Conservation (phyloP, 2,329 filamentous ascomycete genomes). For the Xylaria sp. region DNA sequence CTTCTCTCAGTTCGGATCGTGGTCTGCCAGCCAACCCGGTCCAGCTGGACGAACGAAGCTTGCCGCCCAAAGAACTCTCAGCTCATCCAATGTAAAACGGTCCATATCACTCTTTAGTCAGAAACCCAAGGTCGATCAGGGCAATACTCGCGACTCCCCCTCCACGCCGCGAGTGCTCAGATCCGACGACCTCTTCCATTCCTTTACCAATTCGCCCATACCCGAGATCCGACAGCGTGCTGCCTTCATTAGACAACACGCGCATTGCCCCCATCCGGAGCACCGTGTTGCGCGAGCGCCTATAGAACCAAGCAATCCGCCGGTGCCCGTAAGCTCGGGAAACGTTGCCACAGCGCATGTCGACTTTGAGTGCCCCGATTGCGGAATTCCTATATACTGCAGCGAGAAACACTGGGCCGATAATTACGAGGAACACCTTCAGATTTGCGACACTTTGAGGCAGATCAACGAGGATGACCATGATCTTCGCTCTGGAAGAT, state of each 20-base stretch:
- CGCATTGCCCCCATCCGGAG: constrained; percentile 88
- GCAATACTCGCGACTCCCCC: constrained; percentile 22
- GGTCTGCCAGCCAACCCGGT: constrained; percentile 14
- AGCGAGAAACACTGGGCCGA: constrained; percentile 94
- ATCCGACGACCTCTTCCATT: constrained; percentile 88
- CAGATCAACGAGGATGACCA: constrained; percentile 99
- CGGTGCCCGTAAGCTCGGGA: constrained; percentile 60
- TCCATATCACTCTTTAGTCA: constrained; percentile 38
- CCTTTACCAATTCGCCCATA: constrained; percentile 86
- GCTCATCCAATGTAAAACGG: constrained; percentile 23
- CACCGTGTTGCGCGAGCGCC: constrained; percentile 78
- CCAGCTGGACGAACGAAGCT: constrained; percentile 23
- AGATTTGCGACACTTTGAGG: constrained; percentile 87
- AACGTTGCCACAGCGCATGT: constrained; percentile 77
- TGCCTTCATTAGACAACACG: constrained; percentile 90
- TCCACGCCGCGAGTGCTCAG: constrained; percentile 52
- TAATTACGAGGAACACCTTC: constrained; percentile 88
- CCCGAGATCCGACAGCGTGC: constrained; percentile 86
- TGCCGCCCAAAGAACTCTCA: not conserved
- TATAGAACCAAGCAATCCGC: constrained; percentile 67
- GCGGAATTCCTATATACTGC: constrained; percentile 91
- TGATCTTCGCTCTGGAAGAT: constrained; percentile 85
- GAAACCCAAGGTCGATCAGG: constrained; percentile 31
- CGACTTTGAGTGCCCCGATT: constrained; percentile 94
- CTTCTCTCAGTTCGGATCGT: constrained; percentile 32